These are phyloP conservation scores for Cutaneotrichosporon cyanovorans DNA, from an alignment of 1,284 basidiomycete species.

Conservation along the genomic window DNA sequence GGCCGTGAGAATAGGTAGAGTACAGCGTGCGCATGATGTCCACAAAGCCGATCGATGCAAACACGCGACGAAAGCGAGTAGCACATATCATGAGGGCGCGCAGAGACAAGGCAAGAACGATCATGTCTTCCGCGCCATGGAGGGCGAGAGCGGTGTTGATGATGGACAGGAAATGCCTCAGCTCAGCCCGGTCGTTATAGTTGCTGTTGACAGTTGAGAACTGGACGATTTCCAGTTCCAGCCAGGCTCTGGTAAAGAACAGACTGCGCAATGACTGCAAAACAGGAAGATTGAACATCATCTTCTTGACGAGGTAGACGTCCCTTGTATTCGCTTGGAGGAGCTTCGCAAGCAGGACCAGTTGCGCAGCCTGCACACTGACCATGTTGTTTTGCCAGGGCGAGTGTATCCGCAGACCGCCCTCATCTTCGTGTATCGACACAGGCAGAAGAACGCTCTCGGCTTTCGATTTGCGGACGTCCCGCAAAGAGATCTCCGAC, in stretches of 20 bases:
- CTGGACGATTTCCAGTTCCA: slow-evolving; percentile 61
- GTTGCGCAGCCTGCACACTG: slow-evolving; percentile 63
- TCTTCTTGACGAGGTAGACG: slow-evolving; percentile 63
- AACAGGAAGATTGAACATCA: slow-evolving; percentile 54
- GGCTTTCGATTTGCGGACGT: slow-evolving; percentile 65
- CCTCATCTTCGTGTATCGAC: slow-evolving; percentile 50
- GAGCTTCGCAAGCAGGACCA: slow-evolving; percentile 59
- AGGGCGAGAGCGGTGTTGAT: slow-evolving; percentile 58
- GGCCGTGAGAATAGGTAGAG: slow-evolving; percentile 58
- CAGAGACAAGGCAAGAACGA: slow-evolving; percentile 59
- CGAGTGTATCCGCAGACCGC: slow-evolving; percentile 45
- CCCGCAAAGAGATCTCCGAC: slow-evolving; percentile 63
- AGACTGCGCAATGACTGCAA: slow-evolving; percentile 25
- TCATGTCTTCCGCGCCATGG: slow-evolving; percentile 63
- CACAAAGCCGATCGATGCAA: slow-evolving; percentile 62
- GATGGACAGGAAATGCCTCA: slow-evolving; percentile 61
- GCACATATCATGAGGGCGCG: slow-evolving; percentile 63
- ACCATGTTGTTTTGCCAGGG: slow-evolving; percentile 53
- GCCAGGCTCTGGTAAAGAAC: slow-evolving; percentile 58
- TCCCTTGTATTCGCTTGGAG: slow-evolving; percentile 63
- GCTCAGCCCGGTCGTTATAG: slow-evolving; percentile 64
- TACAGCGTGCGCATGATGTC: slow-evolving; percentile 63
- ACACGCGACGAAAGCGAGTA: slow-evolving; percentile 66
- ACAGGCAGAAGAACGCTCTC: slow-evolving; percentile 61
- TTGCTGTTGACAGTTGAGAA: slow-evolving; percentile 69